Evolutionary conservation across 1,284 basidiomycete genomes (phyloP), one percentile per base, ranked within the genome.

Genomic region (Puccinia novopanici): DNA sequence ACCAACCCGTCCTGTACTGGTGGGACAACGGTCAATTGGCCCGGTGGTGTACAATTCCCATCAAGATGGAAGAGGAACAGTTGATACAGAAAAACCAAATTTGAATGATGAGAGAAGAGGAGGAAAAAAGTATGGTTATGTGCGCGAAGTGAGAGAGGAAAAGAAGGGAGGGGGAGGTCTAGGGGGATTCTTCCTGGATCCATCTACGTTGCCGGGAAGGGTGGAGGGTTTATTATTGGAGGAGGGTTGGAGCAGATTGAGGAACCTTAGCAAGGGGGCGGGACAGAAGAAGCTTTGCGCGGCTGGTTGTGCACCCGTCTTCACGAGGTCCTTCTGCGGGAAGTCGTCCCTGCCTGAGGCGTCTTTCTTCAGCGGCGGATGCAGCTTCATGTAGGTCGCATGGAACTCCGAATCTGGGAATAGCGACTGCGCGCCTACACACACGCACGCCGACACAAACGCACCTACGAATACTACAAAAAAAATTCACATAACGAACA

Each of bases 361-460:
- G n/a, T n/a, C n/a, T n/a, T n/a, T 37, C 3, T 63, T 37, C 17
- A 30, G 6, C 19, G 22, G 59, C 17, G 59, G 59, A 22, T 63
- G 59, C 15, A 63, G 59, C 40, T 63, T 63, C 6, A 63, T 4
- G n/a, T 63, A 76, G 63, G 65, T 76, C 22, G 74, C 65, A 65
- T 76, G 74, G 34, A 76, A 76, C 6, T 59, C 57, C 8, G 37
- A 27, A 65, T 76, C 59, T 6, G 74, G 74, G 37, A 76, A 76
- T 13, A 59, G 17, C n/a, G 74, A 76, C 50, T 65, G 54, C 19
- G 40, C 54, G 24, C 74, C 74, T 30, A 76, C 74, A 30, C 74
- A 76, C 17, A 76, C 22, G 42, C 74, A 76, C 24, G 74, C 54
- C 22, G 74, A 76, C 4, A 63, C 48, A 34, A 76, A 76, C 17